Conservation (phyloP, 495 filamentous ascomycete species). For the Xylaria nigripes region DNA sequence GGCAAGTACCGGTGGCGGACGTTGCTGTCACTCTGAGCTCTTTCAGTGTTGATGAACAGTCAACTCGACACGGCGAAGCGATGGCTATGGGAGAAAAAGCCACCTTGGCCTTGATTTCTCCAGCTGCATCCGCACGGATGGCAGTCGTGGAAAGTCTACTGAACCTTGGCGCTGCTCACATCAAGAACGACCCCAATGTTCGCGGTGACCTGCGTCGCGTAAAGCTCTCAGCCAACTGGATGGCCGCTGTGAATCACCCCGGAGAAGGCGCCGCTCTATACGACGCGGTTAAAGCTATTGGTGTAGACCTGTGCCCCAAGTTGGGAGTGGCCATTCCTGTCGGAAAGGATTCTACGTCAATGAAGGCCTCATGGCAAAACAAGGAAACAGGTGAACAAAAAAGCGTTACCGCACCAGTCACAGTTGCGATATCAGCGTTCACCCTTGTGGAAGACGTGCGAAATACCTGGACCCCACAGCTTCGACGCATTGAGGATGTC, state of each 20-base stretch:
- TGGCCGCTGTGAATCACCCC: slow-evolving; percentile 88
- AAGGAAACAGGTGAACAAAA: slow-evolving; percentile 55
- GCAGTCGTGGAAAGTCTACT: slow-evolving; percentile 89
- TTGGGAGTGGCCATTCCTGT: slow-evolving; percentile 89
- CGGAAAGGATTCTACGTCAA: slow-evolving; percentile 95
- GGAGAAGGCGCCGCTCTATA: slow-evolving; percentile 93
- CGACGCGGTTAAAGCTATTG: slow-evolving; percentile 88
- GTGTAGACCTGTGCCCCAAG: slow-evolving; percentile 67
- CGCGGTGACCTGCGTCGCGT: slow-evolving; percentile 62
- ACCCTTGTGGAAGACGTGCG: slow-evolving; percentile 67
- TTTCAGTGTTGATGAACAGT: slow-evolving; percentile 51
- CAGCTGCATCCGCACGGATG: slow-evolving; percentile 92
- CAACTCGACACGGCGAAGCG: slow-evolving; percentile 76
- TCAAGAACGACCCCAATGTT: slow-evolving; percentile 36
- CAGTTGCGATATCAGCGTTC: slow-evolving; percentile 85
- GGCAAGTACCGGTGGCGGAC: slow-evolving; percentile 93
- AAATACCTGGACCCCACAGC: slow-evolving; percentile 87
- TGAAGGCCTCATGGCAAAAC: slow-evolving; percentile 96
- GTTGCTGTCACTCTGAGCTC: slow-evolving; percentile 85
- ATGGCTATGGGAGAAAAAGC: slow-evolving; percentile 98
- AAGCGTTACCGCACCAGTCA: slow-evolving; percentile 86
- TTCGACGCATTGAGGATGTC: slow-evolving; percentile 74
- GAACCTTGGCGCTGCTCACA: slow-evolving; percentile 83
- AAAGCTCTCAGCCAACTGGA: slow-evolving; percentile 94
- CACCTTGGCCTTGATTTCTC: slow-evolving; percentile 78